Evolutionary conservation across 2,329 filamentous ascomycete genomes (phyloP), one percentile per base, ranked within the genome.

Genomic region (Penicillium palitans): DNA sequence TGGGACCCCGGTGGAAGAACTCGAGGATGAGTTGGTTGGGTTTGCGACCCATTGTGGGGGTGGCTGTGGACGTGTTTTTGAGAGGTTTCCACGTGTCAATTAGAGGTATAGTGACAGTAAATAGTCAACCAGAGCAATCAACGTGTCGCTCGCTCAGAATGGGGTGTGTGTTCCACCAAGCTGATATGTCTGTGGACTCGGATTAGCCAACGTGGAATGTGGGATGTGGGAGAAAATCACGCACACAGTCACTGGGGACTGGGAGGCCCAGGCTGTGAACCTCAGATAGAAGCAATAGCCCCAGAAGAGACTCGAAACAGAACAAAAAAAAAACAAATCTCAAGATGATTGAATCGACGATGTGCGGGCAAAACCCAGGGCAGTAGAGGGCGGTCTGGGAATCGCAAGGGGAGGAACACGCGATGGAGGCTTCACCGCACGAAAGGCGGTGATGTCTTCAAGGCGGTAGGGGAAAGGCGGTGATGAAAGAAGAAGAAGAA

Each of bases 1-100:
- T 96, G 40, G 86, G 84, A 10, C 93, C 93, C 66, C 92, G 86
- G 74, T 90, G 86, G 75, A 96, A 97, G 80, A 91, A 95, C 77
- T 93, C 87, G 74, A 90, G 83, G 74, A 96, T 93, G 67, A 96
- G 82, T 68, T 87, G 86, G 76, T 95, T 93, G 64, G 90, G 91
- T 77, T 89, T 88, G 72, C 91, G 86, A 73, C 91, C 91, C 91
- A 93, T 93, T 58, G 74, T 81, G 59, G 31, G 31, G 21, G 52
- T 47, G 37, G 29, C 41, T 46, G 29, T 17, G 25, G 27, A 54
- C 42, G 55, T 54, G 50, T 48, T 37, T 37, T 42, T n/a, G 21
- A 2, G 42, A 12, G 33, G 6, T 5, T 40, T 51, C 19, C 41
- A 53, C 61, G 59, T 39, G 63, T 60, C 50, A 25, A 17, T 4